A percentile compares a stretch with the other conserved stretches of the same genome.
These are phyloP conservation scores for Plasmodium gallinaceum DNA, from an alignment of 169 alveolate species.

Conservation along the genomic window DNA sequence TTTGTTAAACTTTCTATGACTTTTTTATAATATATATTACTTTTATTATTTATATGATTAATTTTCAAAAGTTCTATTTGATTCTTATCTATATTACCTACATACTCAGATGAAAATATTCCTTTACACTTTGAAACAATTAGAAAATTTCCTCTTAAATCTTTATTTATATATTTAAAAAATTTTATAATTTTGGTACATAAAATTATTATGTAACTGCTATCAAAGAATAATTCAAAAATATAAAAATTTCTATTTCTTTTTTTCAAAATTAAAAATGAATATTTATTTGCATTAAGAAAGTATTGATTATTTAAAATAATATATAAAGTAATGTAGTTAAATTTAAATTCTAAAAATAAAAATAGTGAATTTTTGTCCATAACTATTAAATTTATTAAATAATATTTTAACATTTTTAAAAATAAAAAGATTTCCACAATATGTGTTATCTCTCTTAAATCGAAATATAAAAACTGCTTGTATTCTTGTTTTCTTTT, in stretches of 20 bases:
- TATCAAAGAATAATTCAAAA: constrained; percentile 7
- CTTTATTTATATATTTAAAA: background rate
- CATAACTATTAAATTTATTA: background rate
- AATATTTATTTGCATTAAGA: background rate
- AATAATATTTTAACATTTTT: background rate
- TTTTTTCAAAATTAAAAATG: constrained; percentile 17
- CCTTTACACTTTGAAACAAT: background rate
- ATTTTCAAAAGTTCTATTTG: background rate
- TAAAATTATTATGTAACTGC: too few species aligned
- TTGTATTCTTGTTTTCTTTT: background rate
- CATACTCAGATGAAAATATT: background rate
- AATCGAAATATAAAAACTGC: too few species aligned
- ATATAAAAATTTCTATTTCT: constrained; percentile 2
- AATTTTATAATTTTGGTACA: background rate
- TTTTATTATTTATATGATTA: background rate
- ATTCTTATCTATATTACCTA: background rate
- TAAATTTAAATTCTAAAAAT: constrained; percentile 3
- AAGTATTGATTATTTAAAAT: constrained; percentile 25
- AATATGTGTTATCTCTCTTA: too few species aligned
- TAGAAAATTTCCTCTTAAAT: background rate
- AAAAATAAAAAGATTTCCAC: background rate
- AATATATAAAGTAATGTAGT: background rate
- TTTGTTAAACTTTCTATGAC: too few species aligned
- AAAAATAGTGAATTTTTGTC: background rate
- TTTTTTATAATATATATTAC: too few species aligned